Conservation (phyloP, 176 grass and related monocot genomes). For the Typha latifolia region DNA sequence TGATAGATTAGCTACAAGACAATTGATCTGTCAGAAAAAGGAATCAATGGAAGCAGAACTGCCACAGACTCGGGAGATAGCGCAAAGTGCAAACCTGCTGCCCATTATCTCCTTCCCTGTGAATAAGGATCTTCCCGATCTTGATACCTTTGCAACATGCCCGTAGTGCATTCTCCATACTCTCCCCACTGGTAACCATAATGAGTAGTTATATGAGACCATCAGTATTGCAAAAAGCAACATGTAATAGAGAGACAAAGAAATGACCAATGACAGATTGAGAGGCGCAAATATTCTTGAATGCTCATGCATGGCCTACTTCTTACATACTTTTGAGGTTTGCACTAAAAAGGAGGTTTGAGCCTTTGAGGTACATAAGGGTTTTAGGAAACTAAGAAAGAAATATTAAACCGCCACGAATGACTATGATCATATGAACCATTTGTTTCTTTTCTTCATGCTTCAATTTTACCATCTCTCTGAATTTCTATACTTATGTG, state of each 20-base stretch:
- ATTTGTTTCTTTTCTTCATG: too few relatives aligned
- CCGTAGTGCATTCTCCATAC: conserved; percentile 78
- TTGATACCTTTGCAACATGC: conserved; percentile 83
- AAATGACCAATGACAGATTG: conserved; percentile 11
- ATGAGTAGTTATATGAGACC: neutral
- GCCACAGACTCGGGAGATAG: neutral
- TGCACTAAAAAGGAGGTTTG: too few relatives aligned
- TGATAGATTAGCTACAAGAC: conserved; percentile 69
- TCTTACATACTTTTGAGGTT: too few relatives aligned
- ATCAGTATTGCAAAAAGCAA: neutral
- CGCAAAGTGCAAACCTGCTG: conserved; percentile 45
- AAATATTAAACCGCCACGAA: too few relatives aligned
- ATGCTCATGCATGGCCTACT: too few relatives aligned
- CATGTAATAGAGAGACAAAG: neutral
- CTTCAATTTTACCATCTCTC: too few relatives aligned
- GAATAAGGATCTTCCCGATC: conserved; percentile 87
- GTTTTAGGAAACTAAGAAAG: too few relatives aligned
- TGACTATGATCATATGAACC: too few relatives aligned
- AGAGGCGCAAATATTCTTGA: too few relatives aligned
- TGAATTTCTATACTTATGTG: too few relatives aligned
- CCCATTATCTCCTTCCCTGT: conserved; percentile 63
- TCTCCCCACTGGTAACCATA: conserved; percentile 52
- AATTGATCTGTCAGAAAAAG: conserved; percentile 12
- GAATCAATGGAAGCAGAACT: conserved; percentile 4
- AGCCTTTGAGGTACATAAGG: too few relatives aligned